Percentiles rank a stretch among this genome's conserved stretches.
These are phyloP conservation scores for Malassezia yamatoensis DNA, from an alignment of 1,284 basidiomycete genomes.

Conservation along the genomic window DNA sequence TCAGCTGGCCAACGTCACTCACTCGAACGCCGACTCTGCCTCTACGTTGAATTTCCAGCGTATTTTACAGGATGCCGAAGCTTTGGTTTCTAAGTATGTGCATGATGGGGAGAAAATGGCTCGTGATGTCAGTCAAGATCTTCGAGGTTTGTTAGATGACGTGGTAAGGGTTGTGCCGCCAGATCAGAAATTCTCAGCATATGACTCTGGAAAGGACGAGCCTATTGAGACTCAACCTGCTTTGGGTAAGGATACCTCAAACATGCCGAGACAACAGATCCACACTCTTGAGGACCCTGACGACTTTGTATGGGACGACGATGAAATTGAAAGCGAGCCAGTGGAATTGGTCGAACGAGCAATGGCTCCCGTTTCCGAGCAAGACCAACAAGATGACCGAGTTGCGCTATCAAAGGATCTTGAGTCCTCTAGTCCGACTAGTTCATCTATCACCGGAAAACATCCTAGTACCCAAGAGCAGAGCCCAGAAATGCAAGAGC, in stretches of 20 bases:
- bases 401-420: too few relatives aligned
- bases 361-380: too few relatives aligned
- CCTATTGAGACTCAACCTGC: too few relatives aligned
- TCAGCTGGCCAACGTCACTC: background rate
- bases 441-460: too few relatives aligned
- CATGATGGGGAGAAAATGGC: constrained; percentile 13
- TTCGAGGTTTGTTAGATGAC: constrained; percentile 17
- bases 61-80: constrained; percentile 14
- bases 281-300: constrained; percentile 2
- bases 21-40: background rate
- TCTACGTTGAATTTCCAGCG: background rate
- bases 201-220: too few relatives aligned
- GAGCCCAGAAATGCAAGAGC: too few relatives aligned
- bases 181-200: background rate
- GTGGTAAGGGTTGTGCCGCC: constrained; percentile 22
- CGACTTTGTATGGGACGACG: constrained; percentile 23
- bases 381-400: too few relatives aligned
- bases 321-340: constrained; percentile 1
- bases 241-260: too few relatives aligned
- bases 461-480: too few relatives aligned
- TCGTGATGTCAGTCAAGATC: constrained; percentile 18
- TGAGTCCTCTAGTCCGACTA: too few relatives aligned
- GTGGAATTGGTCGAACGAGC: background rate
- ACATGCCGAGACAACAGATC: too few relatives aligned
- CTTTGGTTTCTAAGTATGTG: constrained; percentile 5